These are phyloP conservation scores for Amphicarpaea edgeworthii DNA, from an alignment of 306 rosid species.

Conservation along the genomic window DNA sequence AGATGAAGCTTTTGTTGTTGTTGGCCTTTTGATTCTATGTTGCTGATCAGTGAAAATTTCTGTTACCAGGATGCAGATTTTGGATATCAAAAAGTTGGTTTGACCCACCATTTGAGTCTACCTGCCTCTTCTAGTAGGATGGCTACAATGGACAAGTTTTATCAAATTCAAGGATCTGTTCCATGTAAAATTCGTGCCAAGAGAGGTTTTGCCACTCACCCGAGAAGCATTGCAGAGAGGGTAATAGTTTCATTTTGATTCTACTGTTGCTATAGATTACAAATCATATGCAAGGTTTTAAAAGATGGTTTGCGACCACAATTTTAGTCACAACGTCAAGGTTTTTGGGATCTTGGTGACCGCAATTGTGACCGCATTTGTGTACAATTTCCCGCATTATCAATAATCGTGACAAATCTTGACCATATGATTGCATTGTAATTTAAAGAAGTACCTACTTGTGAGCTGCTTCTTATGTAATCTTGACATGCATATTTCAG, in stretches of 20 bases:
- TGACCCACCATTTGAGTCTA: slow-evolving; percentile 77
- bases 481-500: slow-evolving; percentile 52
- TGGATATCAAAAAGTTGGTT: slow-evolving; percentile 51
- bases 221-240: slow-evolving; percentile 98
- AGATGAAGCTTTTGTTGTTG: neutral
- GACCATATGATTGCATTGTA: neutral
- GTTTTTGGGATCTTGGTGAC: neutral
- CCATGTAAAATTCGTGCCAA: slow-evolving; percentile 88
- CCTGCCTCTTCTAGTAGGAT: slow-evolving; percentile 60
- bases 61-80: slow-evolving; percentile 54
- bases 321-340: neutral
- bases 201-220: slow-evolving; percentile 96
- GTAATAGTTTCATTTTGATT: slow-evolving; percentile 51
- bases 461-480: neutral
- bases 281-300: neutral
- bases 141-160: slow-evolving; percentile 51
- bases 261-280: neutral
- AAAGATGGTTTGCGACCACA: neutral
- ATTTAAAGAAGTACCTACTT: neutral
- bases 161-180: slow-evolving; percentile 67
- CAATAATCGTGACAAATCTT: neutral
- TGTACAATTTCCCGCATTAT: neutral
- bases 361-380: neutral
- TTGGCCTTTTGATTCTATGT: neutral
- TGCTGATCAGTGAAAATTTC: slow-evolving; percentile 23